These are phyloP conservation scores for Tulasnella sp. DNA, from an alignment of 768 basidiomycete species.

Conservation along the genomic window DNA sequence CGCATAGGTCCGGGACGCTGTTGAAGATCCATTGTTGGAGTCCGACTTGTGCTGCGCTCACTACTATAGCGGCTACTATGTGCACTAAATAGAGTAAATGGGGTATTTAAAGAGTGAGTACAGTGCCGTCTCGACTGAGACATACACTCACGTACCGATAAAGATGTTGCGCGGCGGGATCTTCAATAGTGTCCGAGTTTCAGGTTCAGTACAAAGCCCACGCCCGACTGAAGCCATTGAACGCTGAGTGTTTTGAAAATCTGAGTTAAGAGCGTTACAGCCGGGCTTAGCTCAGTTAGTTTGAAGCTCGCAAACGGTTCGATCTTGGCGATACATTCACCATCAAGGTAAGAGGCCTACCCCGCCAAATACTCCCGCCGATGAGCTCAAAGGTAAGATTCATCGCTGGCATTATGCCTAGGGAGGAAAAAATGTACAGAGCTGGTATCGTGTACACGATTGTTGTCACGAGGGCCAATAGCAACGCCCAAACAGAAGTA, in stretches of 20 bases:
- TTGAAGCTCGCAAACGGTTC: no score
- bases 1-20: constrained; percentile 31
- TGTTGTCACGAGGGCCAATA: constrained; percentile 28
- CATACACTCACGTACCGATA: no score
- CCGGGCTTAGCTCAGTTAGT: no score
- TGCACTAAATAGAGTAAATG: no score
- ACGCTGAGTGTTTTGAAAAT: constrained; percentile 29
- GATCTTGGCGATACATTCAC: constrained; percentile 22
- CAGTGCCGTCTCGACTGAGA: no score
- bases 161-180: no score
- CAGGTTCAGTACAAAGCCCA: constrained; percentile 25
- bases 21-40: constrained; percentile 30
- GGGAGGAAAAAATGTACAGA: constrained; percentile 34
- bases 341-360: constrained; percentile 34
- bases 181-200: constrained; percentile 38
- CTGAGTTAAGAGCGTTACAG: constrained; percentile 19
- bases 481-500: constrained; percentile 38
- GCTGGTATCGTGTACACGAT: constrained; percentile 32
- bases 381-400: constrained; percentile 34
- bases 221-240: constrained; percentile 23
- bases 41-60: constrained; percentile 29
- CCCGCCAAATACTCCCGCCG: constrained; percentile 32
- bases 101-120: no score
- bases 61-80: constrained; percentile 24
- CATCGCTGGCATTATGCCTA: constrained; percentile 26